Base-by-base conservation (phyloP, 2,329 filamentous ascomycete species). In the Penicillium hordei region DNA sequence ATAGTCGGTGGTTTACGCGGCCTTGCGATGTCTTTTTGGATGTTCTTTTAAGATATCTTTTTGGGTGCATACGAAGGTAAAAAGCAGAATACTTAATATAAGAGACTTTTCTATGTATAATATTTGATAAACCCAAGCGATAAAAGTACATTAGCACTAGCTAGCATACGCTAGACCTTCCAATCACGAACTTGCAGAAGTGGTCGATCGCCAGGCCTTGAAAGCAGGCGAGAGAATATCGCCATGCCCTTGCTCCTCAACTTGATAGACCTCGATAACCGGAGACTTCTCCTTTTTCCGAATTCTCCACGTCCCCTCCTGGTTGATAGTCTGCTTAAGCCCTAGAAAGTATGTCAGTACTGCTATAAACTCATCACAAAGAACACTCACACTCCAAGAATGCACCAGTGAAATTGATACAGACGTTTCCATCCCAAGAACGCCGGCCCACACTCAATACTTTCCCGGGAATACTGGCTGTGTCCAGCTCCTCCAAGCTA, bases 361-460 rank as follows among this genome's bases (percentile, higher is more conserved):
- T 12, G 36, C 8, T 42, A 45, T 17, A 23, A 31, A 19, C 4
- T 3, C 25, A n/a, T 5, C 13, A 42, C 36, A 17, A 23, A 17
- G 36, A 23, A 36, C 8, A 75, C 87, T 75, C 74, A 91, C 90
- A 95, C 8, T 88, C 86, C 17, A 97, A 75, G 65, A 97, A 90
- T 0, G 78, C 81, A 1, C 85, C 86, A 1, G 91, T 86, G 76
- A 97, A 97, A 66, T 96, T 96, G 70, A 97, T 94, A 70, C 93
- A 97, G 64, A 89, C 84, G 70, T 97, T 93, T 19, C 91, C 93
- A 76, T 97, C 90, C 94, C 94, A 99, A 46, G 83, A 85, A 2
- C 81, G 80, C 31, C 84, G 84, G 0, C 88, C 86, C 10, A 82
- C 75, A 52, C 84, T 82, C 66, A 88, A 86, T 15, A 95, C 90